Evolutionary conservation across 2,329 filamentous ascomycete species (phyloP), one percentile per base, ranked within the genome.

Genomic region (Dendrostoma leiphaemia): DNA sequence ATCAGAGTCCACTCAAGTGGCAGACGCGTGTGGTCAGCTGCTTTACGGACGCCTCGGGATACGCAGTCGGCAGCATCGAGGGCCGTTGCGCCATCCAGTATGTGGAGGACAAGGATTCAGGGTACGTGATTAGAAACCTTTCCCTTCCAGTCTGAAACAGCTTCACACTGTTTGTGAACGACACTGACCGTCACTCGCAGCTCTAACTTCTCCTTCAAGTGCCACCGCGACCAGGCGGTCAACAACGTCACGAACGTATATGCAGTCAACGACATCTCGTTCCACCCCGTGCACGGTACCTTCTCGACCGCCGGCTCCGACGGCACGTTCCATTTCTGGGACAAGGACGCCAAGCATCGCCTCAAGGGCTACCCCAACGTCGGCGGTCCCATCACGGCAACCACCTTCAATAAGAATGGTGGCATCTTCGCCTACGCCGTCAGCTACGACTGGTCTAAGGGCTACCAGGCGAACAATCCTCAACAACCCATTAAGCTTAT

Each of bases 171-270:
- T 35, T 41, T 4, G 26, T 17, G 37, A 28, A 49, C 21, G 24
- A 9, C 35, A 40, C 54, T 56, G 45, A 60, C 52, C 3, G 9
- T 21, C 8, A 17, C 13, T 32, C 9, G 53, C 61, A 88, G 86
- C 65, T 89, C 87, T 66, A 97, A 99, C 77, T 99, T 99, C 79
- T 96, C 91, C 38, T 99, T 99, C 85, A 97, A 97, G 74, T 99
- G 94, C 74, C 94, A 99, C 72, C 91, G 94, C 56, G 90, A 96
- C 64, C 83, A 84, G 5, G 84, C 89, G 1, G 75, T 84, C 54
- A 83, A 83, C 65, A 92, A 91, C 71, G 77, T 88, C 60, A 90
- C 89, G 64, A 94, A 93, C 67, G 94, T 97, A 64, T 94, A 92
- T 77, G 87, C 91, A 1, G 91, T 99, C 67, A 99, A 99, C 75